Percentiles rank a stretch among this genome's conserved stretches.
phyloP scores from a whole-genome alignment of 441 rosid species.

The Viola pubescens region DNA sequence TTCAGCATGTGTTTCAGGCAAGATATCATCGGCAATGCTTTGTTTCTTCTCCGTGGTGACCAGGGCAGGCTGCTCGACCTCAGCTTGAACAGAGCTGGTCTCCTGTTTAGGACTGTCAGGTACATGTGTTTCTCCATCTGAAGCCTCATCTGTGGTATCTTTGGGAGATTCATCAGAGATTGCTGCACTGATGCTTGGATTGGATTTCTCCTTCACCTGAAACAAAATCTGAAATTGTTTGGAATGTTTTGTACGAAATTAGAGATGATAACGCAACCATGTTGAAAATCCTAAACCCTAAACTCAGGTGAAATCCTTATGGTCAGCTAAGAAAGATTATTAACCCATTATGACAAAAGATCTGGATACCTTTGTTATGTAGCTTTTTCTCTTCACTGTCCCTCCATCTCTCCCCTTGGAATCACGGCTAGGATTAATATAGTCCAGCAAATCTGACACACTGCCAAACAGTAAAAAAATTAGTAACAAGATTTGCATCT shows the following conservation, averaged over 20 bases:
- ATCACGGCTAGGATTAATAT: constrained; percentile 47
- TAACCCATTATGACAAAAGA: background rate
- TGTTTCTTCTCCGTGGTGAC: constrained; percentile 34
- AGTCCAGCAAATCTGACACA: constrained; percentile 67
- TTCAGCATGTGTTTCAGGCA: constrained; percentile 49
- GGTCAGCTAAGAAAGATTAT: background rate
- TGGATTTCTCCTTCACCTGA: constrained; percentile 32
- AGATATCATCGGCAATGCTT: constrained; percentile 26
- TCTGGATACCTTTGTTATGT: constrained; percentile 44
- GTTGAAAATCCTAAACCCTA: background rate
- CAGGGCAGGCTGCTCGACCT: constrained; percentile 24
- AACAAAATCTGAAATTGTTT: constrained; percentile 5
- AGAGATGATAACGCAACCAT: constrained; percentile 1
- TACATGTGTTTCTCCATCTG: constrained; percentile 40
- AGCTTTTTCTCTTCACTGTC: constrained; percentile 36
- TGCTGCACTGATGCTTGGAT: constrained; percentile 40
- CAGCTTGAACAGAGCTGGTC: constrained; percentile 15
- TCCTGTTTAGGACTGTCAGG: constrained; percentile 19
- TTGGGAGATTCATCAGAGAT: constrained; percentile 37
- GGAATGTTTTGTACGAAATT: background rate
- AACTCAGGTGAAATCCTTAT: background rate
- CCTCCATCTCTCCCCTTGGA: constrained; percentile 33
- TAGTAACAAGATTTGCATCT: constrained; percentile 17
- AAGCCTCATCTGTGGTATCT: constrained; percentile 40
- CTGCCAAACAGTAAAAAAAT: constrained; percentile 32